These are phyloP conservation scores for Podospora sp. DNA, from an alignment of 495 filamentous ascomycete species.

Conservation along the genomic window DNA sequence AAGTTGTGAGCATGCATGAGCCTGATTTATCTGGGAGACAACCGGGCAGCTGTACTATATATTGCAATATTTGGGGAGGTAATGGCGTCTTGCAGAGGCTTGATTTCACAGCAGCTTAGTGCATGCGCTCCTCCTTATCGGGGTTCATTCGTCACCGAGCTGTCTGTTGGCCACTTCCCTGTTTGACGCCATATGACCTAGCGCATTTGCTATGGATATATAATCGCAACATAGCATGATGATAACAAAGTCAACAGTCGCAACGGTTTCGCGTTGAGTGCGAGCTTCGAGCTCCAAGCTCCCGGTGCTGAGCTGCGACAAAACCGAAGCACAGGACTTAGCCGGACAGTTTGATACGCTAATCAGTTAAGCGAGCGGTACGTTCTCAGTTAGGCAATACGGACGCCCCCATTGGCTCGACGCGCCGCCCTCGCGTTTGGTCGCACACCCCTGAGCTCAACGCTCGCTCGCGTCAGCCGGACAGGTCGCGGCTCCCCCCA, in stretches of 20 bases:
- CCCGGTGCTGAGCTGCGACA: not conserved
- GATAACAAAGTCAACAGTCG: not conserved
- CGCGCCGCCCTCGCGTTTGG: conserved; percentile 6
- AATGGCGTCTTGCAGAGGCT: not conserved
- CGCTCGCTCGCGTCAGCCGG: conserved; percentile 4
- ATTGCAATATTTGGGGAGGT: not conserved
- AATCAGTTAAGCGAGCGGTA: conserved; percentile 9
- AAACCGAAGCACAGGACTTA: not conserved
- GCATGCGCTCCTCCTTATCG: not conserved
- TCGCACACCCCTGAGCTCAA: not conserved
- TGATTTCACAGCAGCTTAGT: too few relatives aligned
- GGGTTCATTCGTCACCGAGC: not conserved
- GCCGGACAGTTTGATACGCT: conserved; percentile 11
- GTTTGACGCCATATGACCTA: not conserved
- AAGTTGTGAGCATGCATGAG: conserved; percentile 2
- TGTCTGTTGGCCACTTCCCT: too few relatives aligned
- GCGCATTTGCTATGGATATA: not conserved
- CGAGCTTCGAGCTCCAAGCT: not conserved
- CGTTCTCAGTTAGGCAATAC: not conserved
- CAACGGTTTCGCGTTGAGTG: not conserved
- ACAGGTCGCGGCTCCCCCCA: not conserved
- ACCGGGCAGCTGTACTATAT: not conserved
- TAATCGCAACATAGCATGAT: not conserved
- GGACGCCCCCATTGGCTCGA: not conserved
- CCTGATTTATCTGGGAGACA: not conserved